Evolutionary conservation across 116 monocot species (phyloP).

Genomic region (Cymodocea nodosa): DNA sequence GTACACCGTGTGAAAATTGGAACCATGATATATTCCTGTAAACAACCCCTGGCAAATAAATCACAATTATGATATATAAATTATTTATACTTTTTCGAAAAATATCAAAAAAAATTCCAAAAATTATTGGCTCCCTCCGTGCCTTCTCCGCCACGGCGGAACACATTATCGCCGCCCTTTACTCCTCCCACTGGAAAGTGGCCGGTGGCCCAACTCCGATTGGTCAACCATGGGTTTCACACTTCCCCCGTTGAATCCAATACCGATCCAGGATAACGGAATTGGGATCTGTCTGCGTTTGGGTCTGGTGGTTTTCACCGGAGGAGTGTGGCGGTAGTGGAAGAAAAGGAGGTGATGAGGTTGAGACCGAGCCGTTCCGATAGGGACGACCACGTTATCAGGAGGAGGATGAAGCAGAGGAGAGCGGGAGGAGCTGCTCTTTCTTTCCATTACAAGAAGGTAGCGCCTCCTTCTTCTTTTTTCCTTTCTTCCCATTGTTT

Average conservation of each 20-base stretch:
- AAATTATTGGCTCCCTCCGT: no score
- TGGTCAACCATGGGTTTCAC: background rate
- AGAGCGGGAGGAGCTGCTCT: background rate
- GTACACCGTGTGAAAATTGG: no score
- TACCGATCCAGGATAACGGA: background rate
- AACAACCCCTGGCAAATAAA: no score
- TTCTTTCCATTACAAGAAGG: slow-evolving; percentile 1
- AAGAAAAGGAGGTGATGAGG: background rate
- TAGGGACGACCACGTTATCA: background rate
- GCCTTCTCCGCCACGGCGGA: no score
- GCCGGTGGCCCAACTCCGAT: background rate
- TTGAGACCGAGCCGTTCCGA: background rate
- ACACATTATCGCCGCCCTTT: no score
- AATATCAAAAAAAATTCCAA: no score
- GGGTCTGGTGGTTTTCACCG: background rate
- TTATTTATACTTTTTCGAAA: no score
- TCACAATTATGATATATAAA: no score
- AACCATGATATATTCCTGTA: no score
- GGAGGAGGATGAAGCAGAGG: slow-evolving; percentile 6
- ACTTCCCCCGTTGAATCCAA: background rate
- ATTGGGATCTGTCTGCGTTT: background rate
- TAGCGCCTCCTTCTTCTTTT: background rate
- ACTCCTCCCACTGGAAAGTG: background rate
- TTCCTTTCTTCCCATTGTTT: background rate
- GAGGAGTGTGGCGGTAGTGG: background rate